These are phyloP conservation scores for Pseudocercospora macadamiae DNA, from an alignment of 2,329 filamentous ascomycete species.

Conservation along the genomic window DNA sequence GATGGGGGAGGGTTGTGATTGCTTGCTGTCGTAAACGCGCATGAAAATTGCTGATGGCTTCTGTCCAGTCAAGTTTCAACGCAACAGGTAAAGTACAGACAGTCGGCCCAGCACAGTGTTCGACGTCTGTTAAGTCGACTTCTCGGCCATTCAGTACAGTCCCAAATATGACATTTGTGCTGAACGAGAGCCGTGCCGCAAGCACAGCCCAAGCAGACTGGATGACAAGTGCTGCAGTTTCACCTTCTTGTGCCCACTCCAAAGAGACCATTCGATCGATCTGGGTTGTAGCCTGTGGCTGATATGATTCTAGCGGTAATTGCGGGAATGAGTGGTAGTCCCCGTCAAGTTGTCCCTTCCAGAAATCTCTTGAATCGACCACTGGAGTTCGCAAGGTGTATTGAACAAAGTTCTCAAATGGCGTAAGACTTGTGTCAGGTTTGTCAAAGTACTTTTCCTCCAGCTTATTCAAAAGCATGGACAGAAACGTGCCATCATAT, in stretches of 20 bases:
- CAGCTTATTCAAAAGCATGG: slow-evolving; percentile 40
- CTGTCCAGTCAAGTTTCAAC: not conserved
- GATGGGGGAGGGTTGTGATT: not conserved
- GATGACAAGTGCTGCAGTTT: not conserved
- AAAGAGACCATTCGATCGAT: not conserved
- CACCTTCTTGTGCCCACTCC: slow-evolving; percentile 1
- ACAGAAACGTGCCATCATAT: slow-evolving; percentile 45
- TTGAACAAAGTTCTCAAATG: slow-evolving; percentile 2
- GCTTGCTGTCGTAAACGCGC: not conserved
- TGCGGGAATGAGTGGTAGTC: not conserved
- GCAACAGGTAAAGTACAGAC: slow-evolving; percentile 17
- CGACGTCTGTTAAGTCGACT: slow-evolving; percentile 3
- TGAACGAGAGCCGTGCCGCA: slow-evolving; percentile 6
- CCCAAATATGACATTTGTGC: slow-evolving; percentile 17
- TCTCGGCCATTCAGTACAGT: slow-evolving; percentile 14
- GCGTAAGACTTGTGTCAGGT: not conserved
- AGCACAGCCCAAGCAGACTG: slow-evolving; percentile 18
- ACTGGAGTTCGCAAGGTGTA: not conserved
- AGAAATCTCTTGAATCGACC: not conserved
- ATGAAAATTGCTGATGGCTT: not conserved
- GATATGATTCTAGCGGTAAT: not conserved
- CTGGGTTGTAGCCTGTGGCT: slow-evolving; percentile 7
- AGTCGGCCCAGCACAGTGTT: slow-evolving; percentile 11
- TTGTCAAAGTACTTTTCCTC: not conserved
- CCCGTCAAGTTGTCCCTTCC: not conserved